A percentile compares a stretch with the other conserved stretches of the same genome.
Evolutionary conservation across 345 rosid genomes (phyloP).

Genomic region (Brassica rapa): DNA sequence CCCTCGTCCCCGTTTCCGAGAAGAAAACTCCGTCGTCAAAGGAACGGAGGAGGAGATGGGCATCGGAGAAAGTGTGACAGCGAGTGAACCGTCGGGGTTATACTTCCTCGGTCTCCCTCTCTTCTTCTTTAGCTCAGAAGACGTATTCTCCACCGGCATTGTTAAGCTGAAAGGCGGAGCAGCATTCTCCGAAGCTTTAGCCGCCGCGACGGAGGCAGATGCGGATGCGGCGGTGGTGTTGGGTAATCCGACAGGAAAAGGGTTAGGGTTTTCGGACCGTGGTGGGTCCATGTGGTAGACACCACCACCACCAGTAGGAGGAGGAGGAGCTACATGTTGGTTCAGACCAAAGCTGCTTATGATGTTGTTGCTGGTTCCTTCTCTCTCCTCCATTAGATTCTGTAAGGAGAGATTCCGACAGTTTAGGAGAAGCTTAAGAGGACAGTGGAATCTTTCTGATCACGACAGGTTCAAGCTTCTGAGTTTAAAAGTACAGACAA

Average conservation of each 20-base stretch:
- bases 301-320: slow-evolving; percentile 43
- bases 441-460: slow-evolving; percentile 37
- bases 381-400: slow-evolving; percentile 64
- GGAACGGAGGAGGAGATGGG: slow-evolving; percentile 90
- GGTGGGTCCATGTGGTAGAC: slow-evolving; percentile 47
- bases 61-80: slow-evolving; percentile 74
- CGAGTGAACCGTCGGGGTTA: slow-evolving; percentile 62
- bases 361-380: slow-evolving; percentile 41
- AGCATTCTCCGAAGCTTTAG: slow-evolving; percentile 22
- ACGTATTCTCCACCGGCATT: slow-evolving; percentile 39
- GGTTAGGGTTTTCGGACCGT: slow-evolving; percentile 50
- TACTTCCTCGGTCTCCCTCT: slow-evolving; percentile 93
- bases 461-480: slow-evolving; percentile 42
- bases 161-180: slow-evolving; percentile 35
- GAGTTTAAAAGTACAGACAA: slow-evolving; percentile 38
- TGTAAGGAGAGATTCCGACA: slow-evolving; percentile 29
- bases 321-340: slow-evolving; percentile 56
- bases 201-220: slow-evolving; percentile 11
- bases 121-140: slow-evolving; percentile 65
- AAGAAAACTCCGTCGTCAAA: slow-evolving; percentile 51
- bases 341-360: slow-evolving; percentile 48
- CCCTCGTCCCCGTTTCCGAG: slow-evolving; percentile 65
- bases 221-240: slow-evolving; percentile 21
- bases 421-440: slow-evolving; percentile 34
- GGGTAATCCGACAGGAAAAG: slow-evolving; percentile 37